Evolutionary conservation across 1,284 basidiomycete species (phyloP).

Genomic region (Phlebopus sp.): DNA sequence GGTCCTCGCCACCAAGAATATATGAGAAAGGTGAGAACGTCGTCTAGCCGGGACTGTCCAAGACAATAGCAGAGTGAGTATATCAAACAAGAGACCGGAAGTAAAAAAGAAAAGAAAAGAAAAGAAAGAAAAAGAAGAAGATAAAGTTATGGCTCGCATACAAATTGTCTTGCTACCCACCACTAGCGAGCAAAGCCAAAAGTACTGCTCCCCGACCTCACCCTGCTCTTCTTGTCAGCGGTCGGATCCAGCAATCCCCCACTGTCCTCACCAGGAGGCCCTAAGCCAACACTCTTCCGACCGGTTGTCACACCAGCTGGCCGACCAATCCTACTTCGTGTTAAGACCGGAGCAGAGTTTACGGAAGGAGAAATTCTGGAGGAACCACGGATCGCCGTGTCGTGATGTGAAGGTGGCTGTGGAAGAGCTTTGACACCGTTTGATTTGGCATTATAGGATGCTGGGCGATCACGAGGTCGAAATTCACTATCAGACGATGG

Average conservation of each 20-base stretch:
- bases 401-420: conserved; percentile 36
- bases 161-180: background rate
- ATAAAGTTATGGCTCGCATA: conserved; percentile 14
- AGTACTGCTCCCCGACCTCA: conserved; percentile 36
- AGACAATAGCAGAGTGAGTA: conserved; percentile 10
- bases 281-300: conserved; percentile 44
- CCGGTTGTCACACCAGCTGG: conserved; percentile 43
- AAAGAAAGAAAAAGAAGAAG: conserved; percentile 5
- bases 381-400: conserved; percentile 49
- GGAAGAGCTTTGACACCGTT: conserved; percentile 39
- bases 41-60: conserved; percentile 8
- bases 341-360: conserved; percentile 32
- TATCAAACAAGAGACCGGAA: too few relatives aligned
- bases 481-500: conserved; percentile 28
- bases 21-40: conserved; percentile 3
- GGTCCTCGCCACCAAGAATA: conserved; percentile 22
- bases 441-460: conserved; percentile 37
- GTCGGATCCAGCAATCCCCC: conserved; percentile 17
- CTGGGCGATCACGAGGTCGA: conserved; percentile 36
- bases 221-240: conserved; percentile 22
- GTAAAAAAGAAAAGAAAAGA: too few relatives aligned
- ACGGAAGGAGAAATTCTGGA: conserved; percentile 42
- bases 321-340: conserved; percentile 65
- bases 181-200: conserved; percentile 21
- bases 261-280: conserved; percentile 31